Evolutionary conservation across 2,329 filamentous ascomycete species (phyloP), one percentile per base, ranked within the genome.

Genomic region (Lachnum nothofagi): DNA sequence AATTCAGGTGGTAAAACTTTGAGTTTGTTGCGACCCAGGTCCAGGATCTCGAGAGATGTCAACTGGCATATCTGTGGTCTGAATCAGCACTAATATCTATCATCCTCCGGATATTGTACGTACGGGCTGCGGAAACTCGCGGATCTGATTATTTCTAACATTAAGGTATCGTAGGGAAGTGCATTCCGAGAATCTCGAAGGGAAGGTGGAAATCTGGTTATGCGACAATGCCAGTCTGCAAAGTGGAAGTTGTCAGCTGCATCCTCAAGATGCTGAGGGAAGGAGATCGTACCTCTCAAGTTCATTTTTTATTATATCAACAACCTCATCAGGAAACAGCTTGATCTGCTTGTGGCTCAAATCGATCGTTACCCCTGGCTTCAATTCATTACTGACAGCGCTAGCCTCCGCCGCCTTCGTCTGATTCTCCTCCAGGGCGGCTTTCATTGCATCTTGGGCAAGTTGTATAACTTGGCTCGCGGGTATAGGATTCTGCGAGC

Each of bases 1-100:
- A 96, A 87, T 46, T 91, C 86, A 40, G 84, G 80, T 0, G 91
- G 90, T 2, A 97, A 77, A 8, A 79, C 73, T 41, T 79, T 80
- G 53, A 97, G 82, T 66, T 86, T 88, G 66, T 97, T 97, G 60
- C 88, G 82, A 65, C 90, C 91, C 46, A 97, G 77, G 69, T 97
- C 91, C 53, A 97, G 79, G 51, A 96, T 95, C 69, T 97, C 91
- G 47, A 97, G 79, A 27, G 89, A 86, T 44, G 81, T 84, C 53
- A 97, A 77, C 67, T 90, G 83, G 65, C 91, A 91, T 50, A 97
- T 80, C 90, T 95, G 49, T 37, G 46, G 17, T 19, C 33, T 41
- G 34, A 37, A 38, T 61, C 48, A 61, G 54, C 41, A 39, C 29
- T 23, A 14, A 19, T 14, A 10, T n/a, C n/a, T 22, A 3, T 24